These are phyloP conservation scores for Corymbia citriodora DNA, from an alignment of 441 rosid species.

Conservation along the genomic window DNA sequence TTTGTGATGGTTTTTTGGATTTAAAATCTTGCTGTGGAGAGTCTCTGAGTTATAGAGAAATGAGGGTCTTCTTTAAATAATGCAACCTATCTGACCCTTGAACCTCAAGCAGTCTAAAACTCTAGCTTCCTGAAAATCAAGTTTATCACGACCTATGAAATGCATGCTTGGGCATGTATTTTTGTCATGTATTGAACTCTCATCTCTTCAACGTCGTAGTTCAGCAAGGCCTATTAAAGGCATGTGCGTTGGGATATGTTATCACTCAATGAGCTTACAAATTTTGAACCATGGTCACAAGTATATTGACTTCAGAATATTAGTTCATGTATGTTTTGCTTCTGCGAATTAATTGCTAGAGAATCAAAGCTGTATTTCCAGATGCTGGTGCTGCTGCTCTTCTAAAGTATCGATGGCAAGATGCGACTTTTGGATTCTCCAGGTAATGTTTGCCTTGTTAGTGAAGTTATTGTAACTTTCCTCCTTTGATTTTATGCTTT, in stretches of 20 bases:
- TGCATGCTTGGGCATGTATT: not conserved
- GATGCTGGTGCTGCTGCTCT: constrained; percentile 98
- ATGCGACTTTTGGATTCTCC: constrained; percentile 86
- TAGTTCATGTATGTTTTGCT: not conserved
- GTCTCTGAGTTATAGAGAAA: not conserved
- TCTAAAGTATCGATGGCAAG: constrained; percentile 79
- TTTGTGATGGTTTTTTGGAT: not conserved
- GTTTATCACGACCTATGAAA: not conserved
- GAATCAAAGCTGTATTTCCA: constrained; percentile 90
- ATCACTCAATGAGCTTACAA: not conserved
- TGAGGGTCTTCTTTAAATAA: not conserved
- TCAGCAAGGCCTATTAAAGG: not conserved
- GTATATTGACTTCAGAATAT: not conserved
- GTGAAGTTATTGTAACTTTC: not conserved
- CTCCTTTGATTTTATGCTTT: not conserved
- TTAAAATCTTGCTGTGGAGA: not conserved
- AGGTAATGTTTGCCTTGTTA: constrained; percentile 30
- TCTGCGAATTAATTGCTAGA: constrained; percentile 31
- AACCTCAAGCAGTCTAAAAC: not conserved
- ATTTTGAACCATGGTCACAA: not conserved
- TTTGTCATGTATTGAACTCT: not conserved
- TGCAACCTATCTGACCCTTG: not conserved
- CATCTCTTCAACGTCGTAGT: not conserved
- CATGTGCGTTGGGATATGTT: not conserved
- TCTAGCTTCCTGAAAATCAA: not conserved